These are phyloP conservation scores for Auricularia heimuer DNA, from an alignment of 768 basidiomycete genomes.

Conservation along the genomic window DNA sequence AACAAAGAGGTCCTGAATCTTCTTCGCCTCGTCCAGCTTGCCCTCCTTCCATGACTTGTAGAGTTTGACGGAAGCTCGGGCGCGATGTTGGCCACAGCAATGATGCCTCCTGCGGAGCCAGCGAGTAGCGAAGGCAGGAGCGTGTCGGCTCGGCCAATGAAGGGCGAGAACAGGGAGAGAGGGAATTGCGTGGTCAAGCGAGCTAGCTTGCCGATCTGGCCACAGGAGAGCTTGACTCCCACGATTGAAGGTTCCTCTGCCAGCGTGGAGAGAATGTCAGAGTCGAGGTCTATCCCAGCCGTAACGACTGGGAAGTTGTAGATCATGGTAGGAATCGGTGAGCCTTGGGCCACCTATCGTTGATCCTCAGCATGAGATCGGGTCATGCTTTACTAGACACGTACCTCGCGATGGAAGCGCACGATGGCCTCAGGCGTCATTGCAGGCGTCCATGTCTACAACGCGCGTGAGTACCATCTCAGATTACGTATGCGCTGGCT, in stretches of 20 bases:
- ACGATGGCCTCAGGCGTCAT: constrained; percentile 57
- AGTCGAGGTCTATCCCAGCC: constrained; percentile 52
- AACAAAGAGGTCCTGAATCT: constrained; percentile 48
- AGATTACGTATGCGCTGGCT: neutral
- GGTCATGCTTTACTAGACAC: constrained; percentile 6
- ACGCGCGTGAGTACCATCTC: constrained; percentile 16
- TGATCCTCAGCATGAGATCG: neutral
- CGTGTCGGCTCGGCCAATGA: constrained; percentile 65
- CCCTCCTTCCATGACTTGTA: constrained; percentile 43
- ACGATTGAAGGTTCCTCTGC: constrained; percentile 77
- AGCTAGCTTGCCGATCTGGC: constrained; percentile 74
- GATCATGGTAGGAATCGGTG: constrained; percentile 64
- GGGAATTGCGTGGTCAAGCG: constrained; percentile 55
- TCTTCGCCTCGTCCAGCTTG: constrained; percentile 47
- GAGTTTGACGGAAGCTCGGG: constrained; percentile 40
- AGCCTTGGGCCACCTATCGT: constrained; percentile 52
- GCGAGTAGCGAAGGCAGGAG: constrained; percentile 51
- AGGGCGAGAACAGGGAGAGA: constrained; percentile 50
- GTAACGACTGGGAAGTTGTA: constrained; percentile 71
- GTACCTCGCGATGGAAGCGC: constrained; percentile 54
- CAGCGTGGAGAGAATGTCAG: constrained; percentile 59
- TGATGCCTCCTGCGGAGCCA: constrained; percentile 56
- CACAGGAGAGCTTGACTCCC: constrained; percentile 78
- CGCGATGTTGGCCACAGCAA: constrained; percentile 50
- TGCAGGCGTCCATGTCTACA: constrained; percentile 45